Base-by-base conservation (phyloP, 768 basidiomycete species). In the Termitomyces sp. region DNA sequence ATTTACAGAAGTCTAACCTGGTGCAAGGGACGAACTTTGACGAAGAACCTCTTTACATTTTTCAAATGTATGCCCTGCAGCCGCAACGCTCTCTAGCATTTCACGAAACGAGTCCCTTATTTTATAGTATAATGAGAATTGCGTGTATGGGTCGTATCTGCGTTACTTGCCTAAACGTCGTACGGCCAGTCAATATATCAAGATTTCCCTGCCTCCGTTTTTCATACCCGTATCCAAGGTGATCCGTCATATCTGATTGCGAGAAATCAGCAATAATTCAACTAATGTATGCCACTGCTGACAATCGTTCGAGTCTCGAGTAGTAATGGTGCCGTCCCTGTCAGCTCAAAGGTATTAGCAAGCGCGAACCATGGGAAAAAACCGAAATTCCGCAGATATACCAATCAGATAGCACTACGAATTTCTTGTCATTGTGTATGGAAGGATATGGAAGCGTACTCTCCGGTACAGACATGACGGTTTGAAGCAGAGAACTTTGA, bases 321-420 rank as follows among this genome's bases (percentile, higher is more conserved):
- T 93, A 3, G 94, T 96, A 73, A 98, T 96, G 14, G 94, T 98
- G 64, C 90, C 90, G 74, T 93, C 90, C 91, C 90, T 91, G 68
- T 19, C 58, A 21, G 56, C 35, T 35, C 34, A 55, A 21, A 42
- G 19, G 56, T 54, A 34, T 57, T 48, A 27, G 53, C 14, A 11
- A 19, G 59, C n/a, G n/a, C n/a, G 54, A 11, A 25, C 9, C 5
- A 43, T 19, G 7, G 2, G n/a, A 21, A 32, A 23, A 17, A 23
- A 21, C 37, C 28, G 42, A 32, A 35, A 47, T 42, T 27, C 52
- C 56, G 63, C 42, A 59, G 57, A 78, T 86, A 54, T 67, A 94
- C 93, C 94, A 98, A 68, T 98, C 94, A 52, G 91, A 91, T 44
- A 96, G 75, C 11, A 89, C 89, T 19, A 96, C 84, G 58, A 94